Percentiles rank a stretch among this genome's conserved stretches.
Evolutionary conservation across 805 yeast genomes (phyloP).

Genomic region (Candida andamanensis): DNA sequence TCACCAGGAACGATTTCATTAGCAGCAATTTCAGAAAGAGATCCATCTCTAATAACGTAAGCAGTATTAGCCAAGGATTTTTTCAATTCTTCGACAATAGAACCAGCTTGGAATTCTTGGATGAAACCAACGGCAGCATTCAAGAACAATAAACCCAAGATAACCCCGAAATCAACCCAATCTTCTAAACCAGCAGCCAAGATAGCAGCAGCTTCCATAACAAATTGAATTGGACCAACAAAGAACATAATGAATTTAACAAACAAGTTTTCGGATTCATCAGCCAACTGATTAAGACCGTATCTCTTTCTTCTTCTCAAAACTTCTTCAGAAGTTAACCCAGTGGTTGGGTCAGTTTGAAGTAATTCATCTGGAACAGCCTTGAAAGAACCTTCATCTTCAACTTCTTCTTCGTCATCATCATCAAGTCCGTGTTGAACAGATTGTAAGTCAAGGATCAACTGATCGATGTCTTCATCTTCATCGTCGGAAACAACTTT

Average conservation of each 20-base stretch:
- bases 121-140: slow-evolving; percentile 94
- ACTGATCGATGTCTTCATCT: slow-evolving; percentile 55
- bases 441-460: slow-evolving; percentile 75
- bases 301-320: slow-evolving; percentile 80
- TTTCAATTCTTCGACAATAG: slow-evolving; percentile 93
- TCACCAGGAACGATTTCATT: slow-evolving; percentile 94
- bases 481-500: slow-evolving; percentile 50
- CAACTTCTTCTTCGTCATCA: slow-evolving; percentile 50
- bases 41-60: slow-evolving; percentile 77
- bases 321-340: slow-evolving; percentile 77
- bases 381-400: slow-evolving; percentile 39
- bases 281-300: slow-evolving; percentile 88
- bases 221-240: slow-evolving; percentile 95
- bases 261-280: slow-evolving; percentile 74
- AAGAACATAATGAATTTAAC: slow-evolving; percentile 82
- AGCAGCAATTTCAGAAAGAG: slow-evolving; percentile 68
- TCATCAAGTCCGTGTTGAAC: slow-evolving; percentile 48
- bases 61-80: slow-evolving; percentile 92
- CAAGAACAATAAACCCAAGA: slow-evolving; percentile 77
- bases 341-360: slow-evolving; percentile 73
- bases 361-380: slow-evolving; percentile 83
- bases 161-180: slow-evolving; percentile 99
- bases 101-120: slow-evolving; percentile 97
- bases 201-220: slow-evolving; percentile 95
- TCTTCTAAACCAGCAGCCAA: slow-evolving; percentile 95